Base-by-base conservation (phyloP, 2,329 filamentous ascomycete genomes). In the Sarocladium brachiariae region DNA sequence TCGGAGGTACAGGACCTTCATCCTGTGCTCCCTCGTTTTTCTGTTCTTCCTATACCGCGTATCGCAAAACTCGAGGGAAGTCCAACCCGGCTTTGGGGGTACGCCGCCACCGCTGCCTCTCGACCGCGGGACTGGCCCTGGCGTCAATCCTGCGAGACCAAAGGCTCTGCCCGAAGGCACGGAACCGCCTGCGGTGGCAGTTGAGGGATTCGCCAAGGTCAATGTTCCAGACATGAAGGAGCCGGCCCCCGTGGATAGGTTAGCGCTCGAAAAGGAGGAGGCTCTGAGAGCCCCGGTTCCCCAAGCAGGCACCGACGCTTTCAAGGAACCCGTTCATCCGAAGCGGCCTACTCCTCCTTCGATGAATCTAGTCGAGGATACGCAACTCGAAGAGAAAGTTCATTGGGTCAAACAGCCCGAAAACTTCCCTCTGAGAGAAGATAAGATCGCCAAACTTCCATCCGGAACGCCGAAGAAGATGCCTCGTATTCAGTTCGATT, bases 381-480 rank as follows among this genome's bases (percentile, higher is more conserved):
- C n/a, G n/a, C n/a, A 19, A 19, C 37, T 19, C 5, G 23, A 24
- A 7, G 52, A 49, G 2, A 60, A 60, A 37, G 66, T 83, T 25
- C 84, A 90, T 60, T 97, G 92, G 92, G 70, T 70, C 51, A 89
- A 85, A 64, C 76, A 80, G 55, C 70, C 75, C 2, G 89, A 95
- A 64, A 77, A 86, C 62, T 97, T 87, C 67, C 91, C 93, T 1
- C 69, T 97, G 2, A 73, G 83, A 7, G 67, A 76, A 2, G 79
- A 83, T 52, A 84, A 86, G 16, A 72, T 95, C 50, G 90, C 91
- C 52, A 73, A 74, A 39, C 74, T 97, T 25, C 93, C 93, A 2
- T 84, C 81, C 1, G 87, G 83, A 37, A 75, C 76, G 23, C 77
- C 89, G 2, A 83, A 81, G 60, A 58, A 75, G 2, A 84, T 96